Percentiles rank a stretch among this genome's conserved stretches.
Evolutionary conservation across 2,329 filamentous ascomycete genomes (phyloP).

Genomic region (Colletotrichum magnum): DNA sequence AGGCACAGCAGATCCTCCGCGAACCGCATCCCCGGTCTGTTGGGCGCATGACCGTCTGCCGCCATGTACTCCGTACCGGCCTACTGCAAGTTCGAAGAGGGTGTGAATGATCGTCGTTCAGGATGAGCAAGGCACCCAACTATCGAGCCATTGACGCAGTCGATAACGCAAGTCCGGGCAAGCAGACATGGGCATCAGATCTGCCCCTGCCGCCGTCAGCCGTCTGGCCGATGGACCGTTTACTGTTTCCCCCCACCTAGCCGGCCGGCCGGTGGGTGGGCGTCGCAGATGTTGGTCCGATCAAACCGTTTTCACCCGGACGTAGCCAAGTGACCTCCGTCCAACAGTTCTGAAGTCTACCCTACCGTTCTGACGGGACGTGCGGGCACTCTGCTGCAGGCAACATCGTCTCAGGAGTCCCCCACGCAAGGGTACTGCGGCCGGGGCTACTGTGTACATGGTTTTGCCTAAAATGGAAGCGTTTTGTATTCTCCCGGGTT

Average conservation of each 20-base stretch:
- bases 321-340: not conserved
- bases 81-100: constrained; percentile 8
- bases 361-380: constrained; percentile 31
- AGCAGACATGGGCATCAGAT: constrained; percentile 13
- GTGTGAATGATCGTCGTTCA: constrained; percentile 25
- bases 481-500: constrained; percentile 5
- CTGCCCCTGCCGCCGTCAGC: constrained; percentile 10
- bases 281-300: constrained; percentile 5
- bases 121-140: constrained; percentile 18
- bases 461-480: constrained; percentile 25
- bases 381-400: constrained; percentile 28
- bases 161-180: constrained; percentile 6
- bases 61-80: not conserved
- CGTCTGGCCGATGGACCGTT: constrained; percentile 16
- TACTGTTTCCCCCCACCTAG: constrained; percentile 15
- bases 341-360: not conserved
- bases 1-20: constrained; percentile 31
- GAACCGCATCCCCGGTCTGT: constrained; percentile 21
- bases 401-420: constrained; percentile 32
- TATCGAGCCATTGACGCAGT: constrained; percentile 30
- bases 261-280: constrained; percentile 13
- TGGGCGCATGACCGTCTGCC: constrained; percentile 30
- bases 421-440: constrained; percentile 34
- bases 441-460: constrained; percentile 18
- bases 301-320: constrained; percentile 20